phyloP scores from a whole-genome alignment of 1,139 yeast species.

The Zhuliangozyma parablackwelliae region DNA sequence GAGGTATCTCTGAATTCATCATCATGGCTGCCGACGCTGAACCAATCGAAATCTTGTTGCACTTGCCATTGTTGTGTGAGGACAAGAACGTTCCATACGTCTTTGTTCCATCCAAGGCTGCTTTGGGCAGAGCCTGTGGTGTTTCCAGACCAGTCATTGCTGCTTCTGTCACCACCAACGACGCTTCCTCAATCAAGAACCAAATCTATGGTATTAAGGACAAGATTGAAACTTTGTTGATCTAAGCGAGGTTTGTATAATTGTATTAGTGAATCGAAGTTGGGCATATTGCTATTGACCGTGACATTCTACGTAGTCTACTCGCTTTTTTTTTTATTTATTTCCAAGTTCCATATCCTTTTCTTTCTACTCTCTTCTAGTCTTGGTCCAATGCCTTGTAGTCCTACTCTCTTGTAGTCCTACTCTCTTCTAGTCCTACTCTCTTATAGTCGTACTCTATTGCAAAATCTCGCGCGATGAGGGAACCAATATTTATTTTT shows the following conservation, averaged over 20 bases:
- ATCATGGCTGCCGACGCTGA: slow-evolving; percentile 99
- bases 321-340: too few species aligned
- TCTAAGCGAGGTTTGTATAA: slow-evolving; percentile 37
- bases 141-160: slow-evolving; percentile 99
- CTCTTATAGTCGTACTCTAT: too few species aligned
- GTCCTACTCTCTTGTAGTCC: too few species aligned
- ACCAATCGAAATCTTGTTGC: slow-evolving; percentile 97
- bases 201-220: slow-evolving; percentile 98
- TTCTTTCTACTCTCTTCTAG: too few species aligned
- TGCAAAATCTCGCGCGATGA: too few species aligned
- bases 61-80: slow-evolving; percentile 95
- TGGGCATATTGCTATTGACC: too few species aligned
- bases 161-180: slow-evolving; percentile 97
- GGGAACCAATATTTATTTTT: too few species aligned
- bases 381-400: too few species aligned
- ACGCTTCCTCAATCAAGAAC: slow-evolving; percentile 94
- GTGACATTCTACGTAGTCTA: too few species aligned
- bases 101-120: slow-evolving; percentile 96
- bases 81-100: slow-evolving; percentile 99
- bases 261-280: too few species aligned
- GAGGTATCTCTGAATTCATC: slow-evolving; percentile 99
- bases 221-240: slow-evolving; percentile 96
- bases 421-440: too few species aligned
- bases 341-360: too few species aligned
- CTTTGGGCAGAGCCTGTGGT: slow-evolving; percentile 99